A percentile compares a stretch with the other conserved stretches of the same genome.
These are phyloP conservation scores for Termitomyces bulborhizus DNA, from an alignment of 768 basidiomycete species.

Conservation along the genomic window DNA sequence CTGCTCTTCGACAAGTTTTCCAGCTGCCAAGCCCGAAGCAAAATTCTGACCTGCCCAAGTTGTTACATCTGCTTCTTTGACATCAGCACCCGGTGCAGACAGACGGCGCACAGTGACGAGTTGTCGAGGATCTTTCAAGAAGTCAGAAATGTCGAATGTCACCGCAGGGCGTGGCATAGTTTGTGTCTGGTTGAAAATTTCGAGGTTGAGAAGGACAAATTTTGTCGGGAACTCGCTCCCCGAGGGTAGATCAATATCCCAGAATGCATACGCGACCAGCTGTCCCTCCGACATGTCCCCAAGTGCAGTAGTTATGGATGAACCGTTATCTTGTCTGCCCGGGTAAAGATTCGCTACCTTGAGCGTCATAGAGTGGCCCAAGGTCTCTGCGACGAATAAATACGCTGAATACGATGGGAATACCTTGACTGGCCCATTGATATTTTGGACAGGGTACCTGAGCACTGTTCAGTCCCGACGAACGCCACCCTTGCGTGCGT, in stretches of 20 bases:
- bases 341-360: slow-evolving; percentile 45
- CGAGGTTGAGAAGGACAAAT: slow-evolving; percentile 41
- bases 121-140: slow-evolving; percentile 21
- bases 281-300: slow-evolving; percentile 44
- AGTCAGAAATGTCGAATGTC: slow-evolving; percentile 41
- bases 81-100: slow-evolving; percentile 43
- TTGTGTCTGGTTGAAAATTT: slow-evolving; percentile 46
- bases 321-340: slow-evolving; percentile 45
- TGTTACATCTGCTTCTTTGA: slow-evolving; percentile 35
- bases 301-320: slow-evolving; percentile 43
- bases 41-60: slow-evolving; percentile 48
- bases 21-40: slow-evolving; percentile 32
- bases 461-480: neutral
- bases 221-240: slow-evolving; percentile 33
- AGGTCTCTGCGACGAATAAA: slow-evolving; percentile 42
- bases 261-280: slow-evolving; percentile 46
- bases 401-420: slow-evolving; percentile 51
- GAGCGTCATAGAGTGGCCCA: slow-evolving; percentile 36
- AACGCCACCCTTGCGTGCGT: too few species aligned
- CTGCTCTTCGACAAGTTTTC: slow-evolving; percentile 32
- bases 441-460: slow-evolving; percentile 44
- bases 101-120: slow-evolving; percentile 33
- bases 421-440: slow-evolving; percentile 42
- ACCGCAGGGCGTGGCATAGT: slow-evolving; percentile 31
- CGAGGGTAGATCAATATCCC: slow-evolving; percentile 27